These are phyloP conservation scores for Leccinum pachyderme DNA, from an alignment of 1,284 basidiomycete genomes.

Conservation along the genomic window DNA sequence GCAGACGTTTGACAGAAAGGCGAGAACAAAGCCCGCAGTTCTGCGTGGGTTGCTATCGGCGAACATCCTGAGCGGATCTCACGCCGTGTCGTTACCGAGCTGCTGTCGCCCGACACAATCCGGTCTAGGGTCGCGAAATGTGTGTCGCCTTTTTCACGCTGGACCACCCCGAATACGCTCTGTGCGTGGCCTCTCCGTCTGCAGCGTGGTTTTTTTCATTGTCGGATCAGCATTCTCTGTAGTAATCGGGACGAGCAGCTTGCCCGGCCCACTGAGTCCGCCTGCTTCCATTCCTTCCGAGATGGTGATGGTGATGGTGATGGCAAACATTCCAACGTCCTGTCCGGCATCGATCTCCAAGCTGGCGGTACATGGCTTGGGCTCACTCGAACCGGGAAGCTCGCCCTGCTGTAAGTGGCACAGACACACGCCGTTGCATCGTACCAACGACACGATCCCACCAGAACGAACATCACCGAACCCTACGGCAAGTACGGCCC, in stretches of 20 bases:
- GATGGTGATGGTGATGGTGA: neutral
- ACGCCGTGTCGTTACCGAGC: slow-evolving; percentile 8
- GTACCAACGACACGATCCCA: neutral
- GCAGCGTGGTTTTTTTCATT: slow-evolving; percentile 3
- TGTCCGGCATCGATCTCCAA: slow-evolving; percentile 69
- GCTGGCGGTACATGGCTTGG: slow-evolving; percentile 83
- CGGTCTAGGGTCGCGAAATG: slow-evolving; percentile 36
- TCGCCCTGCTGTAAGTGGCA: slow-evolving; percentile 65
- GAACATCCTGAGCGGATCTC: neutral
- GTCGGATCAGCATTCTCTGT: slow-evolving; percentile 56
- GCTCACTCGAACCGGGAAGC: slow-evolving; percentile 55
- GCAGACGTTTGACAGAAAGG: slow-evolving; percentile 9
- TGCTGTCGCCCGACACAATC: neutral
- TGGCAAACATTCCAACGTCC: slow-evolving; percentile 33
- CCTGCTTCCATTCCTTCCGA: slow-evolving; percentile 60
- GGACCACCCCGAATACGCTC: slow-evolving; percentile 69
- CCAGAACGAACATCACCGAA: slow-evolving; percentile 80
- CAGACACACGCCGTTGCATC: neutral
- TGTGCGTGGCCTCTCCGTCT: slow-evolving; percentile 49
- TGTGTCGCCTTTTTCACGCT: slow-evolving; percentile 77
- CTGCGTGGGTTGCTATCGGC: neutral
- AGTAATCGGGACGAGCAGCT: slow-evolving; percentile 77
- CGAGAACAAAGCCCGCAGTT: neutral
- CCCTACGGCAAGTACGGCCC: slow-evolving; percentile 41
- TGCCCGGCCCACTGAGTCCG: slow-evolving; percentile 60